These are phyloP conservation scores for Monascus purpureus DNA, from an alignment of 495 filamentous ascomycete species.

Conservation along the genomic window DNA sequence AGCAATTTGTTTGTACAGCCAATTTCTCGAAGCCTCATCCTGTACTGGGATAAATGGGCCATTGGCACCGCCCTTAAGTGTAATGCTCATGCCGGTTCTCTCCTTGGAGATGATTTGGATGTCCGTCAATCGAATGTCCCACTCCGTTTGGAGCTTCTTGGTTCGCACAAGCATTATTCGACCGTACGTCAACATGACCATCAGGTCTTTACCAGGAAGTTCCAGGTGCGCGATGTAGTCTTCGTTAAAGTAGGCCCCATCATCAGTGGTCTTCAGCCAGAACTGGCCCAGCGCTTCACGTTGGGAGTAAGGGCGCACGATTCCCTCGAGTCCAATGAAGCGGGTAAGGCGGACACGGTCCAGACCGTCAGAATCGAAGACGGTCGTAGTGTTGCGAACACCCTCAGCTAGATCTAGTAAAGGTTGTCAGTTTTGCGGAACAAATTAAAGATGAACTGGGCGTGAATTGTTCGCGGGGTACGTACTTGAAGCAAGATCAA, in stretches of 20 bases:
- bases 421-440: neutral
- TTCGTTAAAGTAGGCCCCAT: slow-evolving; percentile 94
- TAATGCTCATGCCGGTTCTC: slow-evolving; percentile 79
- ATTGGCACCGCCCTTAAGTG: slow-evolving; percentile 77
- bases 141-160: slow-evolving; percentile 72
- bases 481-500: slow-evolving; percentile 80
- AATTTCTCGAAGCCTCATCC: slow-evolving; percentile 77
- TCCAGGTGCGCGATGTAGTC: slow-evolving; percentile 95
- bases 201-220: slow-evolving; percentile 75
- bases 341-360: slow-evolving; percentile 86
- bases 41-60: slow-evolving; percentile 90
- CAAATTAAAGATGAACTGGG: no score
- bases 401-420: slow-evolving; percentile 69
- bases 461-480: no score
- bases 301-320: slow-evolving; percentile 90
- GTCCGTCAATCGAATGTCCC: slow-evolving; percentile 91
- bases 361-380: slow-evolving; percentile 87
- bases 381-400: slow-evolving; percentile 95
- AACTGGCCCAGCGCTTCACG: slow-evolving; percentile 94
- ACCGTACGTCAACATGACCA: slow-evolving; percentile 89
- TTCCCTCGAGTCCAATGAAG: slow-evolving; percentile 81
- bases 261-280: slow-evolving; percentile 96
- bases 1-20: slow-evolving; percentile 64
- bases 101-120: slow-evolving; percentile 96
- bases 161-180: slow-evolving; percentile 82